Evolutionary conservation across 306 rosid genomes (phyloP).

Genomic region (Prunus davidiana): DNA sequence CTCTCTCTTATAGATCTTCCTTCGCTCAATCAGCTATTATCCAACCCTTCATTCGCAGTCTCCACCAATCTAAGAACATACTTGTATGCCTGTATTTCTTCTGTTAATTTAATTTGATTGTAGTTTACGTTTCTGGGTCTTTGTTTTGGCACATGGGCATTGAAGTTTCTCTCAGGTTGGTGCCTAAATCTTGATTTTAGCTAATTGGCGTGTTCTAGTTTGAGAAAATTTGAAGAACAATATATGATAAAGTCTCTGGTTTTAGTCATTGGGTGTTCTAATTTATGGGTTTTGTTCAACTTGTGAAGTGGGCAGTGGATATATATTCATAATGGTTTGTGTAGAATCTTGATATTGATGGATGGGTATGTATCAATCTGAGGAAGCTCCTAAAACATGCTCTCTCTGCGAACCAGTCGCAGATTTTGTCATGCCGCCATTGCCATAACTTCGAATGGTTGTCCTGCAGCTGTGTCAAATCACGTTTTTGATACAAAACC

Average conservation of each 20-base stretch:
- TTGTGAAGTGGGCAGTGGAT: conserved; percentile 8
- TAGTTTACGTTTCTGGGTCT: conserved; percentile 12
- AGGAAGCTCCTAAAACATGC: conserved; percentile 49
- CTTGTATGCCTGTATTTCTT: background rate
- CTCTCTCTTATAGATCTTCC: background rate
- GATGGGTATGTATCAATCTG: conserved; percentile 37
- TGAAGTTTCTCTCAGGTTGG: background rate
- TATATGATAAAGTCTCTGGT: background rate
- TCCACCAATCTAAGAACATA: background rate
- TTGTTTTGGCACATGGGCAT: background rate
- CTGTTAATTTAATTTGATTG: background rate
- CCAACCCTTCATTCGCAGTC: background rate
- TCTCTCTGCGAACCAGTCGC: conserved; percentile 65
- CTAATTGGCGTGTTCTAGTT: conserved; percentile 11
- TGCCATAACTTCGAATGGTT: conserved; percentile 20
- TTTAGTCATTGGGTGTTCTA: background rate
- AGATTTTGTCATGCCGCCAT: conserved; percentile 47
- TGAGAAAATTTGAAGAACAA: background rate
- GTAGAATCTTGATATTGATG: conserved; percentile 28
- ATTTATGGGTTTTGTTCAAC: background rate
- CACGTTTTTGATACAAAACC: conserved; percentile 21
- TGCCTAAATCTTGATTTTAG: background rate
- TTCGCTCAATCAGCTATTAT: background rate
- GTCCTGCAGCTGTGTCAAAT: conserved; percentile 11
- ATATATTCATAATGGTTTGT: conserved; percentile 16